phyloP scores from a whole-genome alignment of 1,139 yeast genomes.

The Suhomyces kunorum region DNA sequence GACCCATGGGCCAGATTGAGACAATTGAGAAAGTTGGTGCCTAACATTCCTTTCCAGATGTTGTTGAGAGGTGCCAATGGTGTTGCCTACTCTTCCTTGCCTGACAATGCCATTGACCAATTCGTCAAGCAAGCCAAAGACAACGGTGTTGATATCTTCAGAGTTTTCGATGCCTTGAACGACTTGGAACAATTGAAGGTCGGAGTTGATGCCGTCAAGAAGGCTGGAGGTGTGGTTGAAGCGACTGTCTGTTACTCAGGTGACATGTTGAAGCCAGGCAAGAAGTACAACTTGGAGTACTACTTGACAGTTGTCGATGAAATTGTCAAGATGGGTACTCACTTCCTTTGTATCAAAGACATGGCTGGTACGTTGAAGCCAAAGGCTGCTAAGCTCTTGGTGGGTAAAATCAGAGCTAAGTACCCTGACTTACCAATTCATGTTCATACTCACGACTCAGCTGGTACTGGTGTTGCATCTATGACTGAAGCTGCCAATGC shows the following conservation, averaged over 20 bases:
- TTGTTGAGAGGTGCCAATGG: conserved; percentile 98
- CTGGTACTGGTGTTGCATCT: conserved; percentile 98
- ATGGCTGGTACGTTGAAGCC: conserved; percentile 99
- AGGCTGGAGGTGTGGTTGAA: conserved; percentile 98
- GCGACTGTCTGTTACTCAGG: conserved; percentile 99
- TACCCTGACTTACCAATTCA: conserved; percentile 96
- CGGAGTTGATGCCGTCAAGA: conserved; percentile 96
- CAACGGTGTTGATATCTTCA: conserved; percentile 93
- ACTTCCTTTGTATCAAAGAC: conserved; percentile 94
- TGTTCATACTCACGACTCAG: conserved; percentile 98
- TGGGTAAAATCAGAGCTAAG: conserved; percentile 77
- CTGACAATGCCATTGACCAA: conserved; percentile 98
- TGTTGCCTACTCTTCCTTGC: conserved; percentile 95
- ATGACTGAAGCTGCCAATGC: conserved; percentile 93
- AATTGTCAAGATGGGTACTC: conserved; percentile 93
- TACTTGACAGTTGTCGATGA: conserved; percentile 79
- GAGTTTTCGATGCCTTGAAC: conserved; percentile 96
- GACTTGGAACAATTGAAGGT: conserved; percentile 95
- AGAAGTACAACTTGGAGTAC: conserved; percentile 92
- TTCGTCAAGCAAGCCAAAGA: conserved; percentile 93
- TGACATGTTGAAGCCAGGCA: conserved; percentile 93
- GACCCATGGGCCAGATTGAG: conserved; percentile 98
- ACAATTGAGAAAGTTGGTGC: conserved; percentile 82
- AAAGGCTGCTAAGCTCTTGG: conserved; percentile 78
- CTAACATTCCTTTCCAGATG: conserved; percentile 99